A percentile compares a stretch with the other conserved stretches of the same genome.
Evolutionary conservation across 345 rosid species (phyloP).

Genomic region (Melaleuca quinquenervia): DNA sequence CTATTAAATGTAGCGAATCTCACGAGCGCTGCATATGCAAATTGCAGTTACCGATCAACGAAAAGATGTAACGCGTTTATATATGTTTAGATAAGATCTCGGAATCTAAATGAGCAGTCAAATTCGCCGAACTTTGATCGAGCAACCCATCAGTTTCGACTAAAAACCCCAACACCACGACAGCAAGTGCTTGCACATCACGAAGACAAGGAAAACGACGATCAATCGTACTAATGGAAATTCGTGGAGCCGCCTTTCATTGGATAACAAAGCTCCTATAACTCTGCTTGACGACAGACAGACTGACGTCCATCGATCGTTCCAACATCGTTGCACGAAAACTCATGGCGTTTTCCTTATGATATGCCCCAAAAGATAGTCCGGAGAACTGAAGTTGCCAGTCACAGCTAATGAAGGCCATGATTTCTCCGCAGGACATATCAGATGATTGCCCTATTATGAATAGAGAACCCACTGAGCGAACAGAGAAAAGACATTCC

Average conservation of each 20-base stretch:
- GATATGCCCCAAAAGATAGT: neutral
- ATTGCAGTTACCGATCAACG: accelerated
- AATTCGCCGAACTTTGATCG: neutral
- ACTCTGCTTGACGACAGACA: neutral
- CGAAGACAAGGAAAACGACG: neutral
- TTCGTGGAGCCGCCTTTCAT: neutral
- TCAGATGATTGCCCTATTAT: neutral
- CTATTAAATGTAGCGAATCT: too few relatives aligned
- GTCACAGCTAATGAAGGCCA: neutral
- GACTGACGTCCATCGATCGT: neutral
- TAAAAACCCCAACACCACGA: neutral
- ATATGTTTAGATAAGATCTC: neutral
- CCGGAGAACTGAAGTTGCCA: neutral
- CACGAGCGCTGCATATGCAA: neutral
- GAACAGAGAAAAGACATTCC: neutral
- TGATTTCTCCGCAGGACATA: neutral
- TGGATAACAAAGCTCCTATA: neutral
- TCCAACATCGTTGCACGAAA: neutral
- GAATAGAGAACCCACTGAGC: neutral
- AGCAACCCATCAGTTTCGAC: neutral
- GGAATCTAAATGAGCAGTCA: neutral
- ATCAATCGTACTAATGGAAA: neutral
- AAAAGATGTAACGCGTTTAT: neutral
- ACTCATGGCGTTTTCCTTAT: neutral
- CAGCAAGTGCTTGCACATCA: neutral